These are phyloP conservation scores for Cordyceps cateniannulata DNA, from an alignment of 2,329 filamentous ascomycete species.

Conservation along the genomic window DNA sequence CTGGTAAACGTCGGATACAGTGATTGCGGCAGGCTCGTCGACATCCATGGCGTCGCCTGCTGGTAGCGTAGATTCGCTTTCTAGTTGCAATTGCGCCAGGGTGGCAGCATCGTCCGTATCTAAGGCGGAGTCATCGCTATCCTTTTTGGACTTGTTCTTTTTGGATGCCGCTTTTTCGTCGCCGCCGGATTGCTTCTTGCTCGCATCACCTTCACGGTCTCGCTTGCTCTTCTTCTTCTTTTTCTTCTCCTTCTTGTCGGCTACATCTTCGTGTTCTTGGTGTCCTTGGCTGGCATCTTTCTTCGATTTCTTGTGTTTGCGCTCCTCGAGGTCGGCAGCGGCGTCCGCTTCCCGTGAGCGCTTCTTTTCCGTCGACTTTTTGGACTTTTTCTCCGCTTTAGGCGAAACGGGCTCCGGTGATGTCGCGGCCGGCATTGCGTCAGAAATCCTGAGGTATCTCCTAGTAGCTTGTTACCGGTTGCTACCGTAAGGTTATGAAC, in stretches of 20 bases:
- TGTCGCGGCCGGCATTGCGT: slow-evolving; percentile 28
- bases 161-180: not conserved
- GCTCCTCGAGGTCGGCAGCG: slow-evolving; percentile 29
- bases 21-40: slow-evolving; percentile 24
- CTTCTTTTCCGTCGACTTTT: slow-evolving; percentile 36
- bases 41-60: slow-evolving; percentile 35
- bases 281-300: slow-evolving; percentile 25
- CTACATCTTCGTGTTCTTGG: slow-evolving; percentile 22
- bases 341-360: slow-evolving; percentile 38
- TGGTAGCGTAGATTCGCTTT: slow-evolving; percentile 3
- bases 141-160: slow-evolving; percentile 25
- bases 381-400: slow-evolving; percentile 34
- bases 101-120: slow-evolving; percentile 19
- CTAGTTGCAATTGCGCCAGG: slow-evolving; percentile 1
- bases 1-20: slow-evolving; percentile 28
- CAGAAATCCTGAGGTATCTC: too few relatives aligned
- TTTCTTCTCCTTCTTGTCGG: slow-evolving; percentile 27
- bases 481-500: too few relatives aligned
- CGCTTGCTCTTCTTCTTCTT: slow-evolving; percentile 24
- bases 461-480: too few relatives aligned
- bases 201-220: slow-evolving; percentile 14
- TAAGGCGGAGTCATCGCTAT: slow-evolving; percentile 22
- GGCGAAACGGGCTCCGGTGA: slow-evolving; percentile 23
- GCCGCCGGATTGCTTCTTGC: not conserved
- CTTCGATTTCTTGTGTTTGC: slow-evolving; percentile 46